Conservation (phyloP, 2,329 filamentous ascomycete species). For the Ciborinia camelliae region DNA sequence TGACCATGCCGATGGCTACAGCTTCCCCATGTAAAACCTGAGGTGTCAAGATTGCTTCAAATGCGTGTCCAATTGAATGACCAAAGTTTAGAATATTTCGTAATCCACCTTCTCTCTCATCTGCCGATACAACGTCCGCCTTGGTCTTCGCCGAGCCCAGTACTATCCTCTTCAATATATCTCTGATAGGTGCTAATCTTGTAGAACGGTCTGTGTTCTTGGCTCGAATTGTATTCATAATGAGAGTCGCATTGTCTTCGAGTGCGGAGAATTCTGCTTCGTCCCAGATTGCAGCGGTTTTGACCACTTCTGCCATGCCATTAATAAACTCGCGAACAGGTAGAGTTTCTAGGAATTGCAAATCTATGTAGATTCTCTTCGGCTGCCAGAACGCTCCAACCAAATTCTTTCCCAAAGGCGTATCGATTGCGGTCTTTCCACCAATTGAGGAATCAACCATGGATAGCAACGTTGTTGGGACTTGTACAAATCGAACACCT, state of each 20-base stretch:
- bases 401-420: constrained; percentile 91
- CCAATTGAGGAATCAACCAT: constrained; percentile 99
- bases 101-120: constrained; percentile 90
- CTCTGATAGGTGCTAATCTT: constrained; percentile 67
- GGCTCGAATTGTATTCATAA: constrained; percentile 68
- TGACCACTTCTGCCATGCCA: constrained; percentile 97
- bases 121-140: constrained; percentile 87
- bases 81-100: constrained; percentile 96
- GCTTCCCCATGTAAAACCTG: constrained; percentile 95
- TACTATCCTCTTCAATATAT: constrained; percentile 69
- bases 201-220: constrained; percentile 49
- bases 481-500: constrained; percentile 91
- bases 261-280: constrained; percentile 80
- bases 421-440: constrained; percentile 97
- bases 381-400: constrained; percentile 98
- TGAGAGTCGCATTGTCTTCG: constrained; percentile 74
- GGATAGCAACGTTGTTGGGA: constrained; percentile 87
- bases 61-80: constrained; percentile 95
- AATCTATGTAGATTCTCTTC: constrained; percentile 87
- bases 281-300: constrained; percentile 96
- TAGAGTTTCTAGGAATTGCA: constrained; percentile 85
- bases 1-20: constrained; percentile 97
- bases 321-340: constrained; percentile 94
- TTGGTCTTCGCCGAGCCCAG: constrained; percentile 90
- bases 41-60: constrained; percentile 91